Percentiles rank a stretch among this genome's conserved stretches.
Evolutionary conservation across 164 flowering plant species (phyloP).

Genomic region (Magnolia changhungtana): DNA sequence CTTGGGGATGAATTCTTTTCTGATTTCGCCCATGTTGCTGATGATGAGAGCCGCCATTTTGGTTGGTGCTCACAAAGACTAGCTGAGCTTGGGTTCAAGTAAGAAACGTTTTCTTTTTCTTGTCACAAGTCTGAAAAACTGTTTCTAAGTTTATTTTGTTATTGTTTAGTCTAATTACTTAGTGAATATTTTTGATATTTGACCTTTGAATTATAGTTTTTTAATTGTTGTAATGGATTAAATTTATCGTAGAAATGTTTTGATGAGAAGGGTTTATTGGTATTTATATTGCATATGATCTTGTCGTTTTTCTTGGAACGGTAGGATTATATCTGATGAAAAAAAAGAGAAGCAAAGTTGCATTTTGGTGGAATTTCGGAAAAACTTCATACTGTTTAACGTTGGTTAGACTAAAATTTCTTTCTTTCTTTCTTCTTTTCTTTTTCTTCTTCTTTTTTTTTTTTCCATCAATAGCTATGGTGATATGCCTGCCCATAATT

Average conservation of each 20-base stretch:
- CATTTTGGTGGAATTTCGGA: neutral
- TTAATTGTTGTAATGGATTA: neutral
- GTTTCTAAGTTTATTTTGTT: neutral
- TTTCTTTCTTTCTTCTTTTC: neutral
- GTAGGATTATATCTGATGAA: neutral
- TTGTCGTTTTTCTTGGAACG: neutral
- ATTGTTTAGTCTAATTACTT: neutral
- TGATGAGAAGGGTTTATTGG: neutral
- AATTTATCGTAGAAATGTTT: too few relatives aligned
- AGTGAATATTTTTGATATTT: neutral
- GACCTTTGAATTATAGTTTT: neutral
- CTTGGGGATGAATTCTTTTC: slow-evolving; percentile 84
- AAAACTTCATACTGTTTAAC: neutral
- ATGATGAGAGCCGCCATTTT: slow-evolving; percentile 98
- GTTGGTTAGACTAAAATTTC: slow-evolving; percentile 3
- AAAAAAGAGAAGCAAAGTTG: neutral
- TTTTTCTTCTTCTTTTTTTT: neutral
- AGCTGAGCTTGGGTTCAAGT: slow-evolving; percentile 89
- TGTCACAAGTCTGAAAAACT: neutral
- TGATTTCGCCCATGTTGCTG: slow-evolving; percentile 97
- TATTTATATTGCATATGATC: neutral
- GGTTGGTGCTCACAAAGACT: slow-evolving; percentile 93
- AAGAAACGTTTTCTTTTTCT: slow-evolving; percentile 9
- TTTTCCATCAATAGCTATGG: slow-evolving; percentile 54
- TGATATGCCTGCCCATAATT: slow-evolving; percentile 95